A percentile compares a stretch with the other conserved stretches of the same genome.
Evolutionary conservation across 73 alveolate species (phyloP).

Genomic region (Urostyla sp.): DNA sequence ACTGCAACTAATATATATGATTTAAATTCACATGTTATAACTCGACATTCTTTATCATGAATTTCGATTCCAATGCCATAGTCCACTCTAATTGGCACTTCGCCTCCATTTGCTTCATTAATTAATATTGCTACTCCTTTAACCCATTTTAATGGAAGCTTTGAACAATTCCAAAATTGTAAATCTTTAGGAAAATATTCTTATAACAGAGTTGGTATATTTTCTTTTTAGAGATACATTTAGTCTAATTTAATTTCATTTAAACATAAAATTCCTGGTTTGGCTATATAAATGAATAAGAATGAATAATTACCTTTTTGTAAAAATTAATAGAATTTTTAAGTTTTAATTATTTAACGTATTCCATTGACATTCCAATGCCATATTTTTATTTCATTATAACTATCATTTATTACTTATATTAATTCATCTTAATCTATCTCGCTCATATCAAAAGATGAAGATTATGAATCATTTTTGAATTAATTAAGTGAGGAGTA

Average conservation of each 20-base stretch:
- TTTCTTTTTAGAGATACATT: slow-evolving; percentile 30
- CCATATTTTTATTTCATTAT: slow-evolving; percentile 31
- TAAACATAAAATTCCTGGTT: slow-evolving; percentile 78
- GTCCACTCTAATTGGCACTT: slow-evolving; percentile 58
- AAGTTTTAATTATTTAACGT: slow-evolving; percentile 13
- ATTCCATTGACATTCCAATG: slow-evolving; percentile 62
- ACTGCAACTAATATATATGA: slow-evolving; percentile 54
- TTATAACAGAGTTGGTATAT: slow-evolving; percentile 43
- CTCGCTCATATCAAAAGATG: no score
- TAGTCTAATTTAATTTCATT: slow-evolving; percentile 78
- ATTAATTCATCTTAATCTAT: no score
- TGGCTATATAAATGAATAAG: slow-evolving; percentile 65
- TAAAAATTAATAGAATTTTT: slow-evolving; percentile 41
- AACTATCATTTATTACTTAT: no score
- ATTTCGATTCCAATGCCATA: slow-evolving; percentile 67
- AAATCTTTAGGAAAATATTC: slow-evolving; percentile 49
- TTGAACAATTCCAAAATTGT: slow-evolving; percentile 63
- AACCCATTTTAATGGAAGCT: slow-evolving; percentile 73
- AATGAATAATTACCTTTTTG: no score
- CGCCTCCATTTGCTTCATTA: slow-evolving; percentile 63
- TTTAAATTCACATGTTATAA: slow-evolving; percentile 67
- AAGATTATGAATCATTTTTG: no score
- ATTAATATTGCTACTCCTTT: slow-evolving; percentile 78
- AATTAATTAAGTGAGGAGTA: no score
- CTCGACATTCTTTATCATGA: slow-evolving; percentile 77